Conservation (phyloP, 345 rosid genomes). For the Moricandia moricandioides region DNA sequence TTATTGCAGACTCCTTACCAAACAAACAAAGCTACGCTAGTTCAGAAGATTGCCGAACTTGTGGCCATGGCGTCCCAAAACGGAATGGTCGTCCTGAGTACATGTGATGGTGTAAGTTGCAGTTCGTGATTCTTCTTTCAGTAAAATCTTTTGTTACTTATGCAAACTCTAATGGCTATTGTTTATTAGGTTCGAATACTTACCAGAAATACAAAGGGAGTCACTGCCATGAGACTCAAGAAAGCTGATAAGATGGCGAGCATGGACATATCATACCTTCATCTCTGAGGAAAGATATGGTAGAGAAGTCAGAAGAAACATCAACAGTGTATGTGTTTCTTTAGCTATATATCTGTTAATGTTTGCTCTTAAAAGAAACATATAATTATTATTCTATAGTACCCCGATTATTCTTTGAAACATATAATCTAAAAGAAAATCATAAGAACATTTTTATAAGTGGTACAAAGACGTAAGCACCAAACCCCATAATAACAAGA, state of each 20-base stretch:
- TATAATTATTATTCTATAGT: not conserved
- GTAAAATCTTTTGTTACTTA: constrained; percentile 4
- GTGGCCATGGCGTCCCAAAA: constrained; percentile 96
- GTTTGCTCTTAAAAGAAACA: no score
- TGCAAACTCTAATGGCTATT: constrained; percentile 13
- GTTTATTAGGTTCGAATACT: constrained; percentile 70
- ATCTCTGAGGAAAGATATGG: constrained; percentile 52
- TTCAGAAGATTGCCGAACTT: no score
- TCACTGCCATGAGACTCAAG: constrained; percentile 81
- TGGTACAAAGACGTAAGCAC: constrained; percentile 34
- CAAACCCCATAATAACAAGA: constrained; percentile 39
- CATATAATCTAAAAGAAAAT: not conserved
- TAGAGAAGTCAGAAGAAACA: constrained; percentile 42
- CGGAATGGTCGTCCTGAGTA: constrained; percentile 85
- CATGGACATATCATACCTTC: constrained; percentile 83
- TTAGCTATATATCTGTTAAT: not conserved
- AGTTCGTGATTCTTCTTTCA: not conserved
- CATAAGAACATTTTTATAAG: constrained; percentile 19
- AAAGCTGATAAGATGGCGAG: constrained; percentile 85
- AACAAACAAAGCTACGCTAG: no score
- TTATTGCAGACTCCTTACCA: no score
- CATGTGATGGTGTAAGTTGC: constrained; percentile 68
- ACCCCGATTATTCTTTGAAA: not conserved
- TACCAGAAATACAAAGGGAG: constrained; percentile 82
- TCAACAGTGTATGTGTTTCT: constrained; percentile 48